These are phyloP conservation scores for Fusarium domesticum DNA, from an alignment of 2,329 filamentous ascomycete genomes.

Conservation along the genomic window DNA sequence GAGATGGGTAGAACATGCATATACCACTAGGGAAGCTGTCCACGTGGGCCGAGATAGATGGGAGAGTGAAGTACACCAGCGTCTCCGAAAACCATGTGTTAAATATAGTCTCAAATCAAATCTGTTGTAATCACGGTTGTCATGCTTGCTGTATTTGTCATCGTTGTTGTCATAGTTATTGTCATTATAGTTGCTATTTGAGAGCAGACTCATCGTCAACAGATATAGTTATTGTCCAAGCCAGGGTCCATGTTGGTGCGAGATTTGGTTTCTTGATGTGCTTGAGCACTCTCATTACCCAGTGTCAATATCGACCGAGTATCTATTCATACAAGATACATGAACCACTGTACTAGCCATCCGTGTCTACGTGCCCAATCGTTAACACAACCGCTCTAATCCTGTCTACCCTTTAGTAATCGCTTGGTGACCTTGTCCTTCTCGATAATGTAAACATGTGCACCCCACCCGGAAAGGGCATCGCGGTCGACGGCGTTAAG, in stretches of 20 bases:
- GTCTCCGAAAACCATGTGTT: background rate
- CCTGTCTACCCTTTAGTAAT: slow-evolving; percentile 95
- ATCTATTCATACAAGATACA: slow-evolving; percentile 38
- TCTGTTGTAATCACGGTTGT: background rate
- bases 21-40: slow-evolving; percentile 25
- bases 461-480: slow-evolving; percentile 95
- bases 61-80: slow-evolving; percentile 1
- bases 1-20: slow-evolving; percentile 29
- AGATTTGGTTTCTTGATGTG: slow-evolving; percentile 11
- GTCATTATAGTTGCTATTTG: background rate
- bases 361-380: slow-evolving; percentile 14
- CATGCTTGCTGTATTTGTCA: background rate
- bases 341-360: slow-evolving; percentile 16
- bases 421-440: slow-evolving; percentile 99
- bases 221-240: background rate
- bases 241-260: background rate
- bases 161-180: slow-evolving; percentile 4
- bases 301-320: slow-evolving; percentile 25
- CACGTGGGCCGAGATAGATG: slow-evolving; percentile 3
- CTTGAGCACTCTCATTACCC: slow-evolving; percentile 29
- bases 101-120: background rate
- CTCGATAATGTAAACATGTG: slow-evolving; percentile 98
- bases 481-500: slow-evolving; percentile 96
- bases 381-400: slow-evolving; percentile 50
- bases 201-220: background rate